Base-by-base conservation (phyloP, 129 eudicot genomes). In the Flaveria linearis region DNA sequence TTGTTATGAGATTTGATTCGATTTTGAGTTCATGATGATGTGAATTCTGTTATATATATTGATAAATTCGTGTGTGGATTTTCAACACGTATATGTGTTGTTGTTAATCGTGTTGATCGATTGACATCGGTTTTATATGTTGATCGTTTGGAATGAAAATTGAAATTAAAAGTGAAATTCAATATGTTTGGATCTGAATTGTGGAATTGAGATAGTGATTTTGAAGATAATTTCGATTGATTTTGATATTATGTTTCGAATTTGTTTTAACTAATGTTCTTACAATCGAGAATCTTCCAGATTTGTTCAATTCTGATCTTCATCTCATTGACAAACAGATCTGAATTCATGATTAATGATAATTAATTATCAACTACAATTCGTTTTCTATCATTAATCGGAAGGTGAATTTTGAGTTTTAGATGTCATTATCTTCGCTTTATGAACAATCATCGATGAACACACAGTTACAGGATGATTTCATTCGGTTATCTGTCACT, bases 101-200 rank as follows among this genome's bases (percentile, higher is more conserved):
- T 52, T 74, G 50, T 28, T 74, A 57, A 69, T 58, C 63, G 9
- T 75, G 66, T 81, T 63, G 33, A 81, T 75, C 67, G 42, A 69
- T 74, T 74, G 26, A 74, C 65, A 42, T 73, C 41, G 20, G 11
- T 56, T 20, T 57, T 23, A 53, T 53, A 16, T 36, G 60, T 66
- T 55, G 60, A 49, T 78, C 56, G 53, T 67, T 69, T 30, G 20
- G 20, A 5, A 22, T 66, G 80, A 71, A 50, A 58, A 5, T 36
- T 36, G 41, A 5, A 36, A 5, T 68, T 46, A 9, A 26, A 42
- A 72, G 42, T 43, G 7, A 14, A 71, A 47, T 80, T 55, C 63
- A 12, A 64, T 56, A 3, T 62, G 72, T 60, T 78, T 45, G 45
- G 76, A 77, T 71, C 82, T 81, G 83, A 84, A 68, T 68, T 69